Conservation (phyloP, 208 protist genomes). For the Trypanosoma theileri region DNA sequence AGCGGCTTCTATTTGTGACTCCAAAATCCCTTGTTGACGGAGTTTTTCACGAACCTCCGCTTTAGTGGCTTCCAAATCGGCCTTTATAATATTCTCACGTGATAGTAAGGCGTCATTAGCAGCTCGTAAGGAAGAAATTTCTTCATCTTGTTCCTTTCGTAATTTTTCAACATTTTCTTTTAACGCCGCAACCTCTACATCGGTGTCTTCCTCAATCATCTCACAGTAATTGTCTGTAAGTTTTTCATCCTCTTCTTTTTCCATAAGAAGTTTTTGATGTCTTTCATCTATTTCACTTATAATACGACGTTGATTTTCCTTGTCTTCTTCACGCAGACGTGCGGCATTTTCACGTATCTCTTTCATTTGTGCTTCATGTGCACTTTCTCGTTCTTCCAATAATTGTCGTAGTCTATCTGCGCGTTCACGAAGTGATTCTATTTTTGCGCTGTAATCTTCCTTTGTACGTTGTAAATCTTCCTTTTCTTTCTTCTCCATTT, state of each 20-base stretch:
- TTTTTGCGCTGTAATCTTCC: conserved; percentile 92
- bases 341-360: conserved; percentile 52
- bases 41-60: conserved; percentile 86
- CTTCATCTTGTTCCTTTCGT: conserved; percentile 88
- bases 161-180: conserved; percentile 94
- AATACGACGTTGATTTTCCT: conserved; percentile 46
- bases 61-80: conserved; percentile 92
- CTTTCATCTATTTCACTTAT: conserved; percentile 65
- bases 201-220: conserved; percentile 95
- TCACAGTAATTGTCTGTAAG: conserved; percentile 83
- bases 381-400: conserved; percentile 70
- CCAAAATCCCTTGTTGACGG: conserved; percentile 76
- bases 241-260: conserved; percentile 71
- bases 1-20: conserved; percentile 91
- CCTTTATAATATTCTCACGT: conserved; percentile 88
- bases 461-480: conserved; percentile 63
- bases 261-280: conserved; percentile 48
- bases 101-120: conserved; percentile 86
- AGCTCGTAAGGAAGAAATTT: conserved; percentile 81
- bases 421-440: conserved; percentile 83
- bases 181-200: conserved; percentile 92
- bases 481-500: conserved; percentile 76
- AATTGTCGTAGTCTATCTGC: conserved; percentile 69
- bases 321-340: conserved; percentile 35
- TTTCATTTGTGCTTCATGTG: conserved; percentile 50